A percentile compares a stretch with the other conserved stretches of the same genome.
Evolutionary conservation across 108 stramenopile species (phyloP).

Genomic region (Cyclotella distinguenda): DNA sequence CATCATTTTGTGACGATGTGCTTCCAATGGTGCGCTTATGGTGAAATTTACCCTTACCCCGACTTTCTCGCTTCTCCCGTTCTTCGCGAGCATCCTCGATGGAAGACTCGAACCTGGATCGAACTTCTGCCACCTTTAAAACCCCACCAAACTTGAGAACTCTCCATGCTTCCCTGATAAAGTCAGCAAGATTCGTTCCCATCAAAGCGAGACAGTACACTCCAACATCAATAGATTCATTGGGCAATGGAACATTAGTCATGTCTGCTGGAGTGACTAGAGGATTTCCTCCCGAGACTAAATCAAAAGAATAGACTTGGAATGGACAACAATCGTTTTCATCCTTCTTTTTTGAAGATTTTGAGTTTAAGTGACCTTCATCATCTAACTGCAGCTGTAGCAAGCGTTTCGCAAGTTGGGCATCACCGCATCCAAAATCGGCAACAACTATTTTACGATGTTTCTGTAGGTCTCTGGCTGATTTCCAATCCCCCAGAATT

Average conservation of each 20-base stretch:
- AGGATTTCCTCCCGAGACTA: slow-evolving; percentile 81
- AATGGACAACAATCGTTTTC: slow-evolving; percentile 32
- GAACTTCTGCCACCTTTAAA: slow-evolving; percentile 94
- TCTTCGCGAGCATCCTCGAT: slow-evolving; percentile 15
- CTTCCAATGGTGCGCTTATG: background rate
- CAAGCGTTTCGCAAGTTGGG: slow-evolving; percentile 82
- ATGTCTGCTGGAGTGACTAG: slow-evolving; percentile 96
- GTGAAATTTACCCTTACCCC: slow-evolving; percentile 25
- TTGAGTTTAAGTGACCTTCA: slow-evolving; percentile 4
- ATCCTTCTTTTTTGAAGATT: slow-evolving; percentile 12
- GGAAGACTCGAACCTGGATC: slow-evolving; percentile 87
- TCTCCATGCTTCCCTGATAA: slow-evolving; percentile 91
- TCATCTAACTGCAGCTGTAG: slow-evolving; percentile 22
- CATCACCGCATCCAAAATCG: slow-evolving; percentile 99
- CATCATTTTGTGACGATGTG: slow-evolving; percentile 28
- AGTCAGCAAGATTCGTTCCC: slow-evolving; percentile 95
- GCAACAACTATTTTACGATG: slow-evolving; percentile 63
- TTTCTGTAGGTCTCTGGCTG: slow-evolving; percentile 9
- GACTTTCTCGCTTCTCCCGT: slow-evolving; percentile 24
- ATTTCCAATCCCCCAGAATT: slow-evolving; percentile 45
- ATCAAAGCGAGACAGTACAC: slow-evolving; percentile 97
- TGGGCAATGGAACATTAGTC: slow-evolving; percentile 86
- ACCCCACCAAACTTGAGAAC: slow-evolving; percentile 82
- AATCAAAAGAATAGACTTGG: slow-evolving; percentile 94
- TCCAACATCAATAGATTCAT: slow-evolving; percentile 87